These are phyloP conservation scores for Phialophora macrospora DNA, from an alignment of 2,329 filamentous ascomycete genomes.

Conservation along the genomic window DNA sequence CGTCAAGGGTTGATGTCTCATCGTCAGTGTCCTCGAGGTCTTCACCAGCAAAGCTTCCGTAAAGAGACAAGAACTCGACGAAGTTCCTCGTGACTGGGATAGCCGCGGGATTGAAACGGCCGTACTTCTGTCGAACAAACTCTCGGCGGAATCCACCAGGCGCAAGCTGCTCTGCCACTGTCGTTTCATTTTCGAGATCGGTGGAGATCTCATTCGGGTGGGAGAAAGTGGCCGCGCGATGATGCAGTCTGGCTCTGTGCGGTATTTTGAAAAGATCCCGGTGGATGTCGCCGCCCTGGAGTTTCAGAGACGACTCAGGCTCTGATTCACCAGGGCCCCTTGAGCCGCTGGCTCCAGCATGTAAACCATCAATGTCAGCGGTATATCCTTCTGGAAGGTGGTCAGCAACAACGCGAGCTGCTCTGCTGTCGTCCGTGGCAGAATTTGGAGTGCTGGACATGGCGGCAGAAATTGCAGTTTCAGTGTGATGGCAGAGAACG, in stretches of 20 bases:
- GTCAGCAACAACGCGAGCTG: constrained; percentile 31
- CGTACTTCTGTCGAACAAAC: constrained; percentile 48
- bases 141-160: constrained; percentile 62
- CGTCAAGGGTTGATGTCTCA: constrained; percentile 58
- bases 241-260: constrained; percentile 57
- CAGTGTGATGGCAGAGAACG: not conserved
- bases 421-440: constrained; percentile 24
- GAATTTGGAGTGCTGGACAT: constrained; percentile 34
- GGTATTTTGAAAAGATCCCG: constrained; percentile 77
- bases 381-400: constrained; percentile 37
- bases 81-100: constrained; percentile 69
- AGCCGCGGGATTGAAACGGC: constrained; percentile 32
- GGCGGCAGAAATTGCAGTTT: not conserved
- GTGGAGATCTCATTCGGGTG: constrained; percentile 46
- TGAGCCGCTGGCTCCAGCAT: constrained; percentile 3
- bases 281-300: constrained; percentile 79
- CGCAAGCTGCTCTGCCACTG: constrained; percentile 52
- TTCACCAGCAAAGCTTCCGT: constrained; percentile 77
- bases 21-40: constrained; percentile 65
- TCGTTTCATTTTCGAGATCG: constrained; percentile 46
- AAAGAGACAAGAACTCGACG: constrained; percentile 75
- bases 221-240: constrained; percentile 72
- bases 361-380: constrained; percentile 31
- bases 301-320: constrained; percentile 66
- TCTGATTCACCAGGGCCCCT: constrained; percentile 7